These are phyloP conservation scores for Salix dunnii DNA, from an alignment of 345 rosid genomes.

Conservation along the genomic window DNA sequence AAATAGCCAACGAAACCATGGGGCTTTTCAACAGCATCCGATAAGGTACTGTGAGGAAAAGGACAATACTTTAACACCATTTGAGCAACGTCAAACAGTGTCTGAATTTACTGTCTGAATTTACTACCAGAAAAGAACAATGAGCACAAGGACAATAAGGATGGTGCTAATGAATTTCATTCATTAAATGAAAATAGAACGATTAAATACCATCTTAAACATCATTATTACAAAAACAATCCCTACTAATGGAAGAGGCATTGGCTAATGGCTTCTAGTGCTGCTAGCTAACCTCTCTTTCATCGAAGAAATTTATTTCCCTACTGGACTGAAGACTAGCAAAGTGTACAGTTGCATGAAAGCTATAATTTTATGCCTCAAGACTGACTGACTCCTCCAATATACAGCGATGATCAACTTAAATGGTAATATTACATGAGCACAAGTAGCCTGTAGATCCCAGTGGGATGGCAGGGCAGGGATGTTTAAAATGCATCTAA, in stretches of 20 bases:
- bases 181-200: neutral
- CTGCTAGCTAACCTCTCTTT: neutral
- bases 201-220: neutral
- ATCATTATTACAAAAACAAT: constrained; percentile 8
- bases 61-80: too few species aligned
- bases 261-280: neutral
- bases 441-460: neutral
- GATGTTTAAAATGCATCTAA: neutral
- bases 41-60: too few species aligned
- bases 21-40: too few species aligned
- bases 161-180: neutral
- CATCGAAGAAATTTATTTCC: neutral
- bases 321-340: neutral
- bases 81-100: too few species aligned
- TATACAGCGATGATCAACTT: neutral
- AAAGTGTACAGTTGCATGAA: neutral
- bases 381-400: neutral
- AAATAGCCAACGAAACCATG: too few species aligned
- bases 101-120: neutral
- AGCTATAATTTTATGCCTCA: neutral
- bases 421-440: neutral
- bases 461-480: neutral
- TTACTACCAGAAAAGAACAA: neutral
- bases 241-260: neutral
- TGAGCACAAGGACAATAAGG: neutral